These are phyloP conservation scores for Alternaria triticina DNA, from an alignment of 2,329 filamentous ascomycete species.

Conservation along the genomic window DNA sequence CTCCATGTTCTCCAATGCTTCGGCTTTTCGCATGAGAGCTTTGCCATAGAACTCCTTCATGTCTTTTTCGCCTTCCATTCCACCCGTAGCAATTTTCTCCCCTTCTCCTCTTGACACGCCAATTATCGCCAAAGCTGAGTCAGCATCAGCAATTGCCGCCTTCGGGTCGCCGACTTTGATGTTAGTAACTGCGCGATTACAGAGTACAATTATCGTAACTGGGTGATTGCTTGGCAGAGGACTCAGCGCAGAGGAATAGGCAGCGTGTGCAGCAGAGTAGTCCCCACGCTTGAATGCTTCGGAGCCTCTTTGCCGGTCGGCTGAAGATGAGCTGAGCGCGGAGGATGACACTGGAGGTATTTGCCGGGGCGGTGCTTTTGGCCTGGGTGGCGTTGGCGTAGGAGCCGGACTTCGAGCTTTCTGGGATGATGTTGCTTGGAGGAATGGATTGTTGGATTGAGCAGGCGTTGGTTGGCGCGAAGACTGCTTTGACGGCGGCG, in stretches of 20 bases:
- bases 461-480: constrained; percentile 42
- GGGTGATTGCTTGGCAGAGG: constrained; percentile 81
- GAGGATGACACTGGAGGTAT: constrained; percentile 72
- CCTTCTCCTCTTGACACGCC: constrained; percentile 78
- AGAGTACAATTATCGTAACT: constrained; percentile 84
- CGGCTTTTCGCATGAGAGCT: constrained; percentile 90
- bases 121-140: constrained; percentile 79
- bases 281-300: constrained; percentile 94
- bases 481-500: constrained; percentile 26
- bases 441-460: constrained; percentile 50
- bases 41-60: constrained; percentile 96
- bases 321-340: constrained; percentile 76
- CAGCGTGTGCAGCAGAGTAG: constrained; percentile 82
- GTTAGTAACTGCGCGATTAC: constrained; percentile 87
- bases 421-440: constrained; percentile 35
- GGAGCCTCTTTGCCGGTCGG: constrained; percentile 79
- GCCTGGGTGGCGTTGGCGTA: constrained; percentile 50
- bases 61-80: constrained; percentile 68
- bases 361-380: constrained; percentile 61
- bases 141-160: constrained; percentile 82
- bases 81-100: constrained; percentile 75
- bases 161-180: constrained; percentile 93
- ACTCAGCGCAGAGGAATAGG: constrained; percentile 78
- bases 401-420: constrained; percentile 46
- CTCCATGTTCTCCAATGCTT: constrained; percentile 94